Evolutionary conservation across 257 asterid species (phyloP).

Genomic region (Solanum chiquidenum): DNA sequence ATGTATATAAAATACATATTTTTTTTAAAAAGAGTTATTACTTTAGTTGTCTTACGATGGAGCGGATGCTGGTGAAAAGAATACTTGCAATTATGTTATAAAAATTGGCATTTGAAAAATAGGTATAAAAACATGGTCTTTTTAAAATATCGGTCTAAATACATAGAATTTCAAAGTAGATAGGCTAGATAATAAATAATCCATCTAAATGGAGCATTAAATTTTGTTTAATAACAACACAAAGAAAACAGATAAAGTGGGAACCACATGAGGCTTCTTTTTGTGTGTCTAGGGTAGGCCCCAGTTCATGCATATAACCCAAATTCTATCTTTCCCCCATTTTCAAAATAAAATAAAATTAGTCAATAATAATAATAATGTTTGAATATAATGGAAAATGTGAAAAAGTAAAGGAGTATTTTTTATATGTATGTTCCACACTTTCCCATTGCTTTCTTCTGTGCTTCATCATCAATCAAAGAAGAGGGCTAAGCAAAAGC

Average conservation of each 20-base stretch:
- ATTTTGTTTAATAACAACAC: background rate
- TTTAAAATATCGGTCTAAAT: background rate
- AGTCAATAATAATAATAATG: background rate
- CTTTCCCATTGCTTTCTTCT: background rate
- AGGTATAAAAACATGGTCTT: background rate
- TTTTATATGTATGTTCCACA: background rate
- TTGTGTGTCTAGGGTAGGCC: background rate
- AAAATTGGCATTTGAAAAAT: background rate
- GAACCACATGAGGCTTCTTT: background rate
- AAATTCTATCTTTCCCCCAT: background rate
- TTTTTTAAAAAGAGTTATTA: too few species aligned
- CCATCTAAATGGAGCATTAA: background rate
- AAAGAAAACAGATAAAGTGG: background rate
- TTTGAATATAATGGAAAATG: background rate
- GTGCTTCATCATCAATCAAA: background rate
- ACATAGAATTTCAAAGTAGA: background rate
- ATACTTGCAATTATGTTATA: background rate
- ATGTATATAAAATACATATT: too few species aligned
- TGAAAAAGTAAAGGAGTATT: background rate
- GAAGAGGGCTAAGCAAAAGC: background rate
- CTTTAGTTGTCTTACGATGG: background rate
- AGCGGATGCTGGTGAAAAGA: background rate
- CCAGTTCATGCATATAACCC: background rate
- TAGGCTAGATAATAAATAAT: background rate
- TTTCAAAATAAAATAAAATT: background rate